Conservation (phyloP, 768 basidiomycete genomes). For the Lactarius vividus region DNA sequence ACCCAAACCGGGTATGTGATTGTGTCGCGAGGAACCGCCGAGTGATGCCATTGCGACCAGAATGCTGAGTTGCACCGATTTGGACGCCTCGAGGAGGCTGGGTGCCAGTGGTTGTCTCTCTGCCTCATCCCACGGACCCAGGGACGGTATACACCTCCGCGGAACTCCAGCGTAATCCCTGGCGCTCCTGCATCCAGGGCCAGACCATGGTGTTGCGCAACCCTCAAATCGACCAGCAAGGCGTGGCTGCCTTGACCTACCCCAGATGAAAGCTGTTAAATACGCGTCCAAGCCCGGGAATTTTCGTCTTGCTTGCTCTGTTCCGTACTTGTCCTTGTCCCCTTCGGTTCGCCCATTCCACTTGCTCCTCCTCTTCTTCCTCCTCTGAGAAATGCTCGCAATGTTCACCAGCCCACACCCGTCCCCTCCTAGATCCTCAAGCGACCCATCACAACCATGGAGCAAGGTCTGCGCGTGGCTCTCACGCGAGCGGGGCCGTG, state of each 20-base stretch:
- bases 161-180: conserved; percentile 20
- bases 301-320: neutral
- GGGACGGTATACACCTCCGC: conserved; percentile 17
- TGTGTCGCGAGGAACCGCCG: conserved; percentile 11
- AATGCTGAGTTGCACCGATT: conserved; percentile 15
- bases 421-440: conserved; percentile 6
- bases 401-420: conserved; percentile 18
- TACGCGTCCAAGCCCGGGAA: conserved; percentile 11
- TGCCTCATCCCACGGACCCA: conserved; percentile 15
- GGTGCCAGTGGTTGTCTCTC: conserved; percentile 10
- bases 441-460: conserved; percentile 20
- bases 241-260: conserved; percentile 25
- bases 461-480: conserved; percentile 25
- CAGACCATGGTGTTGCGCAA: conserved; percentile 21
- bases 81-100: conserved; percentile 25
- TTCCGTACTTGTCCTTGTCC: neutral
- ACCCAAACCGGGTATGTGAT: conserved; percentile 18
- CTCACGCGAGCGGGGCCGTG: conserved; percentile 25
- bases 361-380: neutral
- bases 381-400: conserved; percentile 16
- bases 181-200: conserved; percentile 19
- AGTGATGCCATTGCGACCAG: conserved; percentile 21
- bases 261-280: conserved; percentile 20
- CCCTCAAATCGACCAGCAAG: conserved; percentile 20
- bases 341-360: neutral